These are phyloP conservation scores for Plantago ovata DNA, from an alignment of 257 asterid species.

Conservation along the genomic window DNA sequence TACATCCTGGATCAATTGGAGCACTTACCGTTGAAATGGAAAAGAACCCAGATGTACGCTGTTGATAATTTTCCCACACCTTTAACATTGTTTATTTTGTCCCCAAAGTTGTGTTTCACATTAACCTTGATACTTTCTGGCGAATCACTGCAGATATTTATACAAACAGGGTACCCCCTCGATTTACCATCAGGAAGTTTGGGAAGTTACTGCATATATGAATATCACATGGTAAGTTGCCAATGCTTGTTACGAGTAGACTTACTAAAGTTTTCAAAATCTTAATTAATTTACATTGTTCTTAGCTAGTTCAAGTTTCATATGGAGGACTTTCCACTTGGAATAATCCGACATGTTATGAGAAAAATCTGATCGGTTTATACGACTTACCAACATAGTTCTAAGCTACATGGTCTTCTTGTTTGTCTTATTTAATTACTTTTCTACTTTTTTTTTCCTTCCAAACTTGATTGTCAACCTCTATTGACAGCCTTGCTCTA, in stretches of 20 bases:
- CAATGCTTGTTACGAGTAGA: no score
- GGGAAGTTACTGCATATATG: slow-evolving; percentile 99
- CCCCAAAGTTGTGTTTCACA: slow-evolving; percentile 12
- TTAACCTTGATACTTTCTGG: slow-evolving; percentile 18
- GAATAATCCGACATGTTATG: no score
- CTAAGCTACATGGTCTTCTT: neutral
- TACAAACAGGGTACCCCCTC: slow-evolving; percentile 99
- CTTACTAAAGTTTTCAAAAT: no score
- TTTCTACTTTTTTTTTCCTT: neutral
- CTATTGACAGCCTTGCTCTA: slow-evolving; percentile 84
- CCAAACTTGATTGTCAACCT: slow-evolving; percentile 14
- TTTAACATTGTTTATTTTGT: no score
- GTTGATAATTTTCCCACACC: slow-evolving; percentile 9
- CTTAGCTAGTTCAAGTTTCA: no score
- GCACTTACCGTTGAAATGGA: slow-evolving; percentile 92
- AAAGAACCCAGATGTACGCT: slow-evolving; percentile 83
- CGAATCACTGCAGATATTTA: slow-evolving; percentile 70
- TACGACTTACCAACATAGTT: no score
- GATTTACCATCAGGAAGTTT: slow-evolving; percentile 99
- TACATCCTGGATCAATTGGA: slow-evolving; percentile 99
- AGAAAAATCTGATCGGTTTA: no score
- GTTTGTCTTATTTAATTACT: slow-evolving; percentile 13
- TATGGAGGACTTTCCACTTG: slow-evolving; percentile 12
- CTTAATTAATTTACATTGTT: neutral
- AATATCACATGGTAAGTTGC: slow-evolving; percentile 90